Evolutionary conservation across 1,139 yeast genomes (phyloP).

Genomic region (Candida freyschussii): DNA sequence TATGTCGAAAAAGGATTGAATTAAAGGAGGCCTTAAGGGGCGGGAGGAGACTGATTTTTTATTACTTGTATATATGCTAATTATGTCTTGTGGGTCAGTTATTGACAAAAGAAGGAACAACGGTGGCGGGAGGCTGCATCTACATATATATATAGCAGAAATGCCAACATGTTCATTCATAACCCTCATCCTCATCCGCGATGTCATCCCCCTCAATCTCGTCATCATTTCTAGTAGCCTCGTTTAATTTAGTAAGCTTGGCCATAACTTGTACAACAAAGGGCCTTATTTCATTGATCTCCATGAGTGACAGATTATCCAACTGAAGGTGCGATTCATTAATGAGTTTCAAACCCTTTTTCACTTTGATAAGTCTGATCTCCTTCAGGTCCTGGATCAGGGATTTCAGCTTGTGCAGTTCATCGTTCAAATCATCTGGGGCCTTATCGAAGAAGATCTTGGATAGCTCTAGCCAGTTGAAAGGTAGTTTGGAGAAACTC

Average conservation of each 20-base stretch:
- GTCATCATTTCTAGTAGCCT: conserved; percentile 30
- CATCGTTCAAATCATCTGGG: conserved; percentile 64
- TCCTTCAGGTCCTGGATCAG: conserved; percentile 81
- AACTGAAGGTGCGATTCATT: conserved; percentile 82
- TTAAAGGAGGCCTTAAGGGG: conserved; percentile 7
- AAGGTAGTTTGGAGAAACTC: conserved; percentile 69
- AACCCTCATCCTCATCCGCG: conserved; percentile 2
- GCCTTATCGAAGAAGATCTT: conserved; percentile 61
- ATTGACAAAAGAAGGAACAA: too few relatives aligned
- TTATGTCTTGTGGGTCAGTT: too few relatives aligned
- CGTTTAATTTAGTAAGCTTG: conserved; percentile 53
- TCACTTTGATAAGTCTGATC: conserved; percentile 71
- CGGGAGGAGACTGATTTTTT: background rate
- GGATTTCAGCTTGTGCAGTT: conserved; percentile 52
- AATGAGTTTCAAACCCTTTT: conserved; percentile 70
- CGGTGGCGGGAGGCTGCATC: too few relatives aligned
- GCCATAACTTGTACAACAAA: conserved; percentile 78
- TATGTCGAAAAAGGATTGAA: conserved; percentile 20
- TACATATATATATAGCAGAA: too few relatives aligned
- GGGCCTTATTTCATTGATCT: conserved; percentile 84
- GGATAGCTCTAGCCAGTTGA: conserved; percentile 83
- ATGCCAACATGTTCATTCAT: too few relatives aligned
- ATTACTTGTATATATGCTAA: too few relatives aligned
- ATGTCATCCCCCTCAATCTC: conserved; percentile 5
- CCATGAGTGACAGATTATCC: conserved; percentile 78